Base-by-base conservation (phyloP, 768 basidiomycete genomes). In the Mycena belliarum region DNA sequence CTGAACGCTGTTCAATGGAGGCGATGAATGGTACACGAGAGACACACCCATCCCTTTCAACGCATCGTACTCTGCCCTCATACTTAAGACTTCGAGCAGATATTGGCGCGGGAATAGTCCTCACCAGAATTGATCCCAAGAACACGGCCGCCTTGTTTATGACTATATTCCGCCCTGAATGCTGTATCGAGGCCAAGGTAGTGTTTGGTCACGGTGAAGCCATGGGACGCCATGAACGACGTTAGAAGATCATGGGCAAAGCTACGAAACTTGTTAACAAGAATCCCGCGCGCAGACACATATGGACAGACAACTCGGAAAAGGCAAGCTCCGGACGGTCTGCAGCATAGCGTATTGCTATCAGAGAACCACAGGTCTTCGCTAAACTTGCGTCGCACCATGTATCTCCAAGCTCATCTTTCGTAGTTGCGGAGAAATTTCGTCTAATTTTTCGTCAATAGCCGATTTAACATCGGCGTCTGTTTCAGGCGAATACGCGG, bases 81-180 rank as follows among this genome's bases (percentile, higher is more conserved):
- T 28, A 26, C n/a, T 8, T 26, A 24, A 45, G 41, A 3, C 21
- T 18, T 5, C 4, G 10, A 20, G 32, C 10, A 33, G 24, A 20
- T 33, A 45, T 11, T n/a, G 18, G 18, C 41, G 75, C 16, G 6
- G 18, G 20, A 38, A 21, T 41, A 21, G 2, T 57, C 33, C 88
- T 89, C 90, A 72, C 92, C 91, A 16, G 89, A 85, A 70, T 93
- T 92, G 61, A 93, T 72, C 9, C 91, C 91, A 44, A 93, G 75
- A 48, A 84, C 83, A 40, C 86, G 81, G 11, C 88, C 86, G 28
- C 82, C 82, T 33, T 62, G 66, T 24, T 85, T 83, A 61, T 83
- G 80, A 35, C 76, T 75, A 70, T 79, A 91, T 65, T 86, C 87
- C 2, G 91, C 91, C 52, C 82, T 77, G 87, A 89, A 93, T 4